These are phyloP conservation scores for Pythium phragmitis DNA, from an alignment of 352 stramenopile genomes.

Conservation along the genomic window DNA sequence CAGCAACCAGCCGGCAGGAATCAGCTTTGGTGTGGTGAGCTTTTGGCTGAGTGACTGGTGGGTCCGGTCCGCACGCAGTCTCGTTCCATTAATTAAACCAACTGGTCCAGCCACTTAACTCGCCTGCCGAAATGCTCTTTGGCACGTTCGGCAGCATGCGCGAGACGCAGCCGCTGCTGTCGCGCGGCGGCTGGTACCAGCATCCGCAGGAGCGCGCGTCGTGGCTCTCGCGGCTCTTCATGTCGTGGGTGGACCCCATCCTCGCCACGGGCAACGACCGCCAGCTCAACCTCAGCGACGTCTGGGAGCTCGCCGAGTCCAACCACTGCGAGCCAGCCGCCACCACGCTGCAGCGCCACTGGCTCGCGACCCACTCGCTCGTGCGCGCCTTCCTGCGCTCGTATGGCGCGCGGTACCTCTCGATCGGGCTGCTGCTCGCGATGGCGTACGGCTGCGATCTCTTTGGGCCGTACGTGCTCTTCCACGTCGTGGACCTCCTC, in stretches of 20 bases:
- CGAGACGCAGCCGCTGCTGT: conserved; percentile 25
- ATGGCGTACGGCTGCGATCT: conserved; percentile 53
- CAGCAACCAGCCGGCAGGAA: neutral
- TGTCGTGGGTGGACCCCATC: conserved; percentile 33
- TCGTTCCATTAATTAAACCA: neutral
- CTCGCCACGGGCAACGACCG: conserved; percentile 29
- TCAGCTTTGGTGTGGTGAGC: conserved; percentile 17
- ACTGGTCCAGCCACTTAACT: neutral
- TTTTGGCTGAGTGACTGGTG: conserved; percentile 15
- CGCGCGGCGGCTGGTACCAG: conserved; percentile 22
- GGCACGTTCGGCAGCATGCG: conserved; percentile 25
- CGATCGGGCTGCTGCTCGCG: conserved; percentile 43
- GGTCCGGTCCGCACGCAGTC: neutral
- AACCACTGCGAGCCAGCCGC: conserved; percentile 45
- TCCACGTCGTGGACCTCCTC: conserved; percentile 52
- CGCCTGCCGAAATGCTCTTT: conserved; percentile 19
- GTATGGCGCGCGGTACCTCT: conserved; percentile 47
- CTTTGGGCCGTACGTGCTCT: conserved; percentile 62
- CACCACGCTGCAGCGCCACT: conserved; percentile 54
- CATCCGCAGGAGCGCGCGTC: conserved; percentile 32
- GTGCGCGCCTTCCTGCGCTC: conserved; percentile 47
- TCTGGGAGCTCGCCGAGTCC: conserved; percentile 52
- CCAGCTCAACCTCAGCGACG: conserved; percentile 52
- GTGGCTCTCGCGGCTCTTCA: conserved; percentile 33
- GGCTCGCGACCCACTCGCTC: conserved; percentile 57